phyloP scores from a whole-genome alignment of 2,329 filamentous ascomycete genomes.

The Magnaporthales sp. region DNA sequence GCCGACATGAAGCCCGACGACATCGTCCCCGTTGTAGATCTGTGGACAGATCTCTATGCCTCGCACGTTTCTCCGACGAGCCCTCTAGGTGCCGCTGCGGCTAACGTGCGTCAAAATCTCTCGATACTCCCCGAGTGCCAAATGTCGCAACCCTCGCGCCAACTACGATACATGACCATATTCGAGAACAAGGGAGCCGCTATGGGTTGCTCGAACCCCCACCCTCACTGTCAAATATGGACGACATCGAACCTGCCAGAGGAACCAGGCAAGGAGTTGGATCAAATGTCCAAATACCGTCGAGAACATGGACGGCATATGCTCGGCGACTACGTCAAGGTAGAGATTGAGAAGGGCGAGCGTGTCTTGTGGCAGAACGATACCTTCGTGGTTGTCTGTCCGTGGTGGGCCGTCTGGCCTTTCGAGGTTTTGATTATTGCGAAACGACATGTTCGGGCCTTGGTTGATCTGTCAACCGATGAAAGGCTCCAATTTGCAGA shows the following conservation, averaged over 20 bases:
- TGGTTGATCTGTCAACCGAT: conserved; percentile 68
- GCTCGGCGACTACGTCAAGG: conserved; percentile 75
- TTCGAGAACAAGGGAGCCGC: conserved; percentile 98
- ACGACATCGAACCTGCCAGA: conserved; percentile 86
- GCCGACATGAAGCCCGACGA: conserved; percentile 74
- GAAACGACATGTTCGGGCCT: conserved; percentile 72
- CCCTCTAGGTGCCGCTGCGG: conserved; percentile 42
- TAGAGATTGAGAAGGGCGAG: conserved; percentile 76
- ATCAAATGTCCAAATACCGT: conserved; percentile 71
- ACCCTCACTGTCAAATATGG: conserved; percentile 96
- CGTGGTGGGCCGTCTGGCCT: conserved; percentile 97
- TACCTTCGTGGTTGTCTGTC: conserved; percentile 77
- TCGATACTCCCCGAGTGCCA: conserved; percentile 25
- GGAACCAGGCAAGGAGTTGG: conserved; percentile 73
- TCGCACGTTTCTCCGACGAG: conserved; percentile 67
- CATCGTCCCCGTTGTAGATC: conserved; percentile 75
- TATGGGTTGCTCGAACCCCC: conserved; percentile 98
- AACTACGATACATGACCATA: conserved; percentile 97
- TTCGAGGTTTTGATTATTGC: conserved; percentile 90
- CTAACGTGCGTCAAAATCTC: conserved; percentile 23
- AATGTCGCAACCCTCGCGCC: conserved; percentile 51
- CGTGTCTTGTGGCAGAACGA: conserved; percentile 84
- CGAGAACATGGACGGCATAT: conserved; percentile 63
- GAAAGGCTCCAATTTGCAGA: conserved; percentile 74
- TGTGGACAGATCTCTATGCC: conserved; percentile 87